Base-by-base conservation (phyloP, 371 early-diverging fungal genomes). In the Rhizomucor miehei region DNA sequence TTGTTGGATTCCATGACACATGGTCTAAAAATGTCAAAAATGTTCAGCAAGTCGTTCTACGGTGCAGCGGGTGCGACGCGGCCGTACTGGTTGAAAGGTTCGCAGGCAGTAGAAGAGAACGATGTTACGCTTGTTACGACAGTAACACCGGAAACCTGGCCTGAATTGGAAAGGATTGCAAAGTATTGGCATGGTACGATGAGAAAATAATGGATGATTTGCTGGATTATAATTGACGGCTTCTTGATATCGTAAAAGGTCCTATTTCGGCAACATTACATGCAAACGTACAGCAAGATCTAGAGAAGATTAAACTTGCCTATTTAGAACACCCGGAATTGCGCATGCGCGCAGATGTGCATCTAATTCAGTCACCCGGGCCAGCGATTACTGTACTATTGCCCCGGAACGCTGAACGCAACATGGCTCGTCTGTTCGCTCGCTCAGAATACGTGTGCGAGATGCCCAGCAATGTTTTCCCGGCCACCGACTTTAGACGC, bases 381-480 rank as follows among this genome's bases (percentile, higher is more conserved):
- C 46, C 58, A 0, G 41, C 56, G 5, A 19, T 71, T 2, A 59
- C 65, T 11, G 69, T 75, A 1, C 51, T 68, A 4, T 53, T 78
- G 16, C 64, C 75, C 20, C 73, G 71, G 38, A 78, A 78, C 43
- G 70, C 73, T 12, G 73, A 75, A 40, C 71, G 79, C n/a, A 78
- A 78, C 38, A 47, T 78, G 52, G 79, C 79, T 12, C 56, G 79
- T 16, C 36, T 78, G 39, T 69, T 72, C 44, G 65, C 79, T 1
- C 65, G 60, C 11, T 71, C 73, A 1, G 69, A 71, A 14, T 75
- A 60, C 37, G 51, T 75, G 1, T 54, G 63, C 57, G 75, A 73
- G 39, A 57, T 75, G 40, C 69, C 75, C 9, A 45, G 63, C 23
- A 57, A 67, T 44, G 60, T 69, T 6, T 59, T 78, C 3, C 75